A percentile compares a stretch with the other conserved stretches of the same genome.
phyloP scores from a whole-genome alignment of 805 yeast species.

The Lipomyces lipofer region DNA sequence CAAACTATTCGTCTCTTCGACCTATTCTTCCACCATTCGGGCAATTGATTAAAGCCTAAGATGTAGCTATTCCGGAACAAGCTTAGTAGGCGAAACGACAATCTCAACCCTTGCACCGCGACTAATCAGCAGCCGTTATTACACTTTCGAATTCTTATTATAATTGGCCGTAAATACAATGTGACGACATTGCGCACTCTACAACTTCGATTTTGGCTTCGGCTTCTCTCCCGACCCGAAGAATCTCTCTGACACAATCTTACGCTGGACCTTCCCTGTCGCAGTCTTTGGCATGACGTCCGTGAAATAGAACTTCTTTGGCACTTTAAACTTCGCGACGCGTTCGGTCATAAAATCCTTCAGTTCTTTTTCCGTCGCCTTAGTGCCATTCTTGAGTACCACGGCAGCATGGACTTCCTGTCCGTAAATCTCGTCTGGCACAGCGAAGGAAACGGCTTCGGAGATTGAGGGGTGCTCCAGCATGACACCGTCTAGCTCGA shows the following conservation, averaged over 20 bases:
- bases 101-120: no score
- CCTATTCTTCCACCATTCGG: no score
- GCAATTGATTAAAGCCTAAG: no score
- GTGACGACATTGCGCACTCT: no score
- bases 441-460: conserved; percentile 73
- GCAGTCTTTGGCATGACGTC: conserved; percentile 71
- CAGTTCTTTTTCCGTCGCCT: conserved; percentile 47
- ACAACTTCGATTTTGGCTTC: no score
- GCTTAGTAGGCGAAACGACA: no score
- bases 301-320: conserved; percentile 57
- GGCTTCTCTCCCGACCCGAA: conserved; percentile 38
- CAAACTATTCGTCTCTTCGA: no score
- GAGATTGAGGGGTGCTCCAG: conserved; percentile 61
- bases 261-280: conserved; percentile 74
- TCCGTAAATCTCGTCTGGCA: conserved; percentile 65
- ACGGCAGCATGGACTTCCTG: conserved; percentile 71
- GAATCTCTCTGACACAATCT: conserved; percentile 57
- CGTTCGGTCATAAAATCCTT: conserved; percentile 47
- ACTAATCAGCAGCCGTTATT: no score
- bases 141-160: no score
- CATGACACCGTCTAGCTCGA: conserved; percentile 64
- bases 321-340: conserved; percentile 61
- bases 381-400: conserved; percentile 48
- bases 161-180: no score
- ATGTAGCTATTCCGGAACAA: no score